Evolutionary conservation across 83 land plant genomes (phyloP).

Genomic region (Diphasiastrum complanatum): DNA sequence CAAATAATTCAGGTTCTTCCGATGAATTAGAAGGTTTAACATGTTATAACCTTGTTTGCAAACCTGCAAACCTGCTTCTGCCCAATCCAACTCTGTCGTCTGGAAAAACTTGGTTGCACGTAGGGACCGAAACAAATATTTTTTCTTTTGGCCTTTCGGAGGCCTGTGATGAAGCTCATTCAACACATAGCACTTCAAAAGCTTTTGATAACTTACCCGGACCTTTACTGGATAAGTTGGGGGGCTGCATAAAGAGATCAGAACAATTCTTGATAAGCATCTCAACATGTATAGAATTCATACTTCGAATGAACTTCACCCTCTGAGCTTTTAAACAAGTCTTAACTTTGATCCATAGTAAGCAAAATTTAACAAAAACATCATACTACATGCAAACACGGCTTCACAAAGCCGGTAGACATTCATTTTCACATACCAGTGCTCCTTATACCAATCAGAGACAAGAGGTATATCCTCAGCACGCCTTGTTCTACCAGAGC

Average conservation of each 20-base stretch:
- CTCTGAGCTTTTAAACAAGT: not conserved
- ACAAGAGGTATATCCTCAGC: conserved; percentile 98
- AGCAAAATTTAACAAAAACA: not conserved
- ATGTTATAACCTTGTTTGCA: conserved; percentile 98
- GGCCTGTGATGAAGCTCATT: conserved; percentile 97
- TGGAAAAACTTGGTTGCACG: conserved; percentile 98
- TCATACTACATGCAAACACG: too few species aligned
- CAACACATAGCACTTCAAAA: conserved; percentile 88
- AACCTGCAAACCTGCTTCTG: conserved; percentile 96
- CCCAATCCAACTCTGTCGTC: conserved; percentile 97
- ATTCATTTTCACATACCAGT: conserved; percentile 53
- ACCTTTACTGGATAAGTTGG: conserved; percentile 98
- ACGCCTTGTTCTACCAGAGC: conserved; percentile 87
- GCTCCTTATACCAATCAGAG: conserved; percentile 99
- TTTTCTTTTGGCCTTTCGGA: conserved; percentile 98
- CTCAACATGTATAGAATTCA: not conserved
- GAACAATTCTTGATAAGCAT: not conserved
- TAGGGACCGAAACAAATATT: conserved; percentile 85
- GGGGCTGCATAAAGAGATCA: conserved; percentile 52
- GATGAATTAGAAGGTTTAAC: conserved; percentile 91
- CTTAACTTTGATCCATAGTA: not conserved
- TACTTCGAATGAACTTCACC: not conserved
- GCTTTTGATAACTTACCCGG: conserved; percentile 92
- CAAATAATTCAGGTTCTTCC: conserved; percentile 93
- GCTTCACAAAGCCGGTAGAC: too few species aligned